A percentile compares a stretch with the other conserved stretches of the same genome.
phyloP scores from a whole-genome alignment of 2,329 filamentous ascomycete species.

The Cadophora sp. region DNA sequence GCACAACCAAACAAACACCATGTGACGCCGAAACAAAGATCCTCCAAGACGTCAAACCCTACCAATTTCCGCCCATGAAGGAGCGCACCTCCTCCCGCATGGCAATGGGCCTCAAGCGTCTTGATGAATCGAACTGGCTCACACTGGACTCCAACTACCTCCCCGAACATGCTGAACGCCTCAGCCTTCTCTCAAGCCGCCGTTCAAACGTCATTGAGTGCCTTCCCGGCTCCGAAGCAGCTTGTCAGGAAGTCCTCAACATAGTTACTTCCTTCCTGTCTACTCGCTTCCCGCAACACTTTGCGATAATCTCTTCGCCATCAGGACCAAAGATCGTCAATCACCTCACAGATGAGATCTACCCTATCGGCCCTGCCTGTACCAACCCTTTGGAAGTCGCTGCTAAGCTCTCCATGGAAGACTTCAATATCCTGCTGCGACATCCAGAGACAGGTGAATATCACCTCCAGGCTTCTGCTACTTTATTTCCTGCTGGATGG shows the following conservation, averaged over 20 bases:
- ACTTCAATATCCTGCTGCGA: conserved; percentile 56
- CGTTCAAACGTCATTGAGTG: conserved; percentile 52
- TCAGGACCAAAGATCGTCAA: conserved; percentile 48
- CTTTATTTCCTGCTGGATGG: conserved; percentile 60
- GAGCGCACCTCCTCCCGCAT: conserved; percentile 42
- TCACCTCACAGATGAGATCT: conserved; percentile 51
- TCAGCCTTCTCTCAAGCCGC: conserved; percentile 48
- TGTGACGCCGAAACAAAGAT: conserved; percentile 24
- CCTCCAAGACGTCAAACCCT: conserved; percentile 30
- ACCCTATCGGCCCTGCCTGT: conserved; percentile 46
- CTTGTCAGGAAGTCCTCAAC: conserved; percentile 54
- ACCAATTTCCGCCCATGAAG: conserved; percentile 35
- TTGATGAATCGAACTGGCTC: conserved; percentile 55
- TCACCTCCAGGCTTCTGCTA: conserved; percentile 57
- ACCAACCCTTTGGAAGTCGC: conserved; percentile 56
- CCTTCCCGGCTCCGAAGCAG: conserved; percentile 50
- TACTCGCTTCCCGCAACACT: conserved; percentile 51
- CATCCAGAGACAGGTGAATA: conserved; percentile 53
- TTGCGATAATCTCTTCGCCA: conserved; percentile 45
- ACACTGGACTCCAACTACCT: conserved; percentile 54
- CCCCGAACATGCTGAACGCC: conserved; percentile 50
- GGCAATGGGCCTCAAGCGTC: conserved; percentile 54
- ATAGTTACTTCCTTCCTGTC: conserved; percentile 54
- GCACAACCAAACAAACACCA: conserved; percentile 10
- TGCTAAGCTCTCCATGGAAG: conserved; percentile 57